Conservation (phyloP, 1,284 basidiomycete species). For the Kalmanozyma brasiliensis region DNA sequence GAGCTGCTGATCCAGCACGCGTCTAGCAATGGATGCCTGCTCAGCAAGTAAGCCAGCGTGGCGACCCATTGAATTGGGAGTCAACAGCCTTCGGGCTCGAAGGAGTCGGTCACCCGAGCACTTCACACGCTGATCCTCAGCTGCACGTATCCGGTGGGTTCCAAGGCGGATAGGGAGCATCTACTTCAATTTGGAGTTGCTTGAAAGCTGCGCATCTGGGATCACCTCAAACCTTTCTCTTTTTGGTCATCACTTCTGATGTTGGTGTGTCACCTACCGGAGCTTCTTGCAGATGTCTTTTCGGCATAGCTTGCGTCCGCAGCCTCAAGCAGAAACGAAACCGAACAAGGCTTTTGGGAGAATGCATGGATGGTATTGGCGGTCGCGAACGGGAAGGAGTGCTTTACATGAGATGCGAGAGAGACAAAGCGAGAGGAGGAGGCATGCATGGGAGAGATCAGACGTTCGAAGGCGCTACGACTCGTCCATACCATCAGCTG, state of each 20-base stretch:
- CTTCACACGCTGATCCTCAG: conserved; percentile 54
- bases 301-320: no score
- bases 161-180: conserved; percentile 55
- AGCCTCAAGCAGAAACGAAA: no score
- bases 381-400: conserved; percentile 1
- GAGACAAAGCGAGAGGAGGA: background rate
- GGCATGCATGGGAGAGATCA: background rate
- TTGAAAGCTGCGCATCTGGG: conserved; percentile 55
- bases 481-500: conserved; percentile 37
- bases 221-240: conserved; percentile 50
- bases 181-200: conserved; percentile 34
- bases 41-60: conserved; percentile 53
- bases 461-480: conserved; percentile 7
- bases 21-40: conserved; percentile 51
- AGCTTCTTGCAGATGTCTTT: no score
- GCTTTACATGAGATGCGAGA: conserved; percentile 4
- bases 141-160: conserved; percentile 53
- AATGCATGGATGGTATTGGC: conserved; percentile 27
- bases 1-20: conserved; percentile 42
- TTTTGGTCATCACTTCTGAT: no score
- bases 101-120: conserved; percentile 58
- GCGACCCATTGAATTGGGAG: conserved; percentile 39
- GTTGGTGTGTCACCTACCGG: no score
- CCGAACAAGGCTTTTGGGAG: no score
- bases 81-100: conserved; percentile 48